Percentiles rank a stretch among this genome's conserved stretches.
These are phyloP conservation scores for Helicocarpus griseus DNA, from an alignment of 2,329 filamentous ascomycete species.

Conservation along the genomic window DNA sequence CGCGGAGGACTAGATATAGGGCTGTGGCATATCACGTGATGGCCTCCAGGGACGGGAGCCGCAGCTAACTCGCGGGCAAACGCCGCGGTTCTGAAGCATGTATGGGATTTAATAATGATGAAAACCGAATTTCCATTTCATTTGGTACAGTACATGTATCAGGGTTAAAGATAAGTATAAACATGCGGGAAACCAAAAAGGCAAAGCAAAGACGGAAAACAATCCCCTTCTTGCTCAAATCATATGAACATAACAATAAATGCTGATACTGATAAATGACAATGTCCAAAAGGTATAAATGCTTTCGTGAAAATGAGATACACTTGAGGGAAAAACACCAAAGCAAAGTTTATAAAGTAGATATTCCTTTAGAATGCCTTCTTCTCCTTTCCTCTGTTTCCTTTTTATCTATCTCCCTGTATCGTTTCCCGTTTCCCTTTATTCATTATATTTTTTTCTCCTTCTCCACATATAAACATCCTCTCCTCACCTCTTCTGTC, in stretches of 20 bases:
- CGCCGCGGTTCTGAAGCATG: too few relatives aligned
- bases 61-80: too few relatives aligned
- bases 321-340: too few relatives aligned
- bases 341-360: background rate
- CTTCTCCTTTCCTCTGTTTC: background rate
- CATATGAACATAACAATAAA: too few relatives aligned
- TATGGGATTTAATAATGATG: background rate
- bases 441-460: background rate
- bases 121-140: background rate
- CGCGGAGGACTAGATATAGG: too few relatives aligned
- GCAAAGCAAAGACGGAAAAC: background rate
- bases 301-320: too few relatives aligned
- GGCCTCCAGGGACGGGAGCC: too few relatives aligned
- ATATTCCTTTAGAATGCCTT: background rate
- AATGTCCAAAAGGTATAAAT: too few relatives aligned
- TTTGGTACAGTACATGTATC: too few relatives aligned
- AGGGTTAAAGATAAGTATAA: background rate
- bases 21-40: too few relatives aligned
- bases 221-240: too few relatives aligned
- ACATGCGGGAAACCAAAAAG: background rate
- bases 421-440: background rate
- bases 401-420: background rate
- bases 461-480: background rate
- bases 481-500: too few relatives aligned
- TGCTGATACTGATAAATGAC: background rate